Evolutionary conservation across 768 basidiomycete species (phyloP), one percentile per base, ranked within the genome.

Genomic region (Calocybe indica): DNA sequence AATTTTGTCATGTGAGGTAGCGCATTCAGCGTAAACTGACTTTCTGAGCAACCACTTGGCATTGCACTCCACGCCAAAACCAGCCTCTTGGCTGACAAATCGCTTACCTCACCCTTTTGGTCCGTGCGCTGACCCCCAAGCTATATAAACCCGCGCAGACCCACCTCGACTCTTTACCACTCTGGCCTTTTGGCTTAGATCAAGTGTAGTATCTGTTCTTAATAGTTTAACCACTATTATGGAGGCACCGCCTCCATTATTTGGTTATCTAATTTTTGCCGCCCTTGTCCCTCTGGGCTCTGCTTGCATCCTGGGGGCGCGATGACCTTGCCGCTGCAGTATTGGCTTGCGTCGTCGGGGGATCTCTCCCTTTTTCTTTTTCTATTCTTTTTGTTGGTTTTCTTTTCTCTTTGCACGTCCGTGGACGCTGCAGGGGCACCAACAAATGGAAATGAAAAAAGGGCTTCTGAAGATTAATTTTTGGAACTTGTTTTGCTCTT

Each of bases 121-220:
- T 66, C 68, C 65, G 68, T 71, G 70, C 70, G 59, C 56, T 3
- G 4, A 15, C 1, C 1, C 1, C 7, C 9, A n/a, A 1, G 3
- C 8, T 63, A 67, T 67, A 67, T 64, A 71, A 65, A 44, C 46
- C 14, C 1, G 1, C 2, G 0, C 3, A 1, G 46, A 15, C 6
- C 44, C 45, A 44, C n/a, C 5, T 13, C 33, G 51, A 57, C 52
- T 72, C 75, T 48, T 82, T 74, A 85, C 84, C 85, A 85, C 85
- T 87, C 85, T 86, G 85, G 85, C 83, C 85, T 87, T 85, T 87
- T 88, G 86, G 87, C 87, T 89, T 88, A 88, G 87, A 89, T 88
- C 86, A 88, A 88, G 87, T 89, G 87, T 89, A 88, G 87, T 89
- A 90, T 88, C 86, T 90, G 87, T 88, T 88, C 85, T 88, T 85